Percentiles rank a stretch among this genome's conserved stretches.
phyloP scores from a whole-genome alignment of 139 green algal genomes.

The Chlamydomonas sp. region DNA sequence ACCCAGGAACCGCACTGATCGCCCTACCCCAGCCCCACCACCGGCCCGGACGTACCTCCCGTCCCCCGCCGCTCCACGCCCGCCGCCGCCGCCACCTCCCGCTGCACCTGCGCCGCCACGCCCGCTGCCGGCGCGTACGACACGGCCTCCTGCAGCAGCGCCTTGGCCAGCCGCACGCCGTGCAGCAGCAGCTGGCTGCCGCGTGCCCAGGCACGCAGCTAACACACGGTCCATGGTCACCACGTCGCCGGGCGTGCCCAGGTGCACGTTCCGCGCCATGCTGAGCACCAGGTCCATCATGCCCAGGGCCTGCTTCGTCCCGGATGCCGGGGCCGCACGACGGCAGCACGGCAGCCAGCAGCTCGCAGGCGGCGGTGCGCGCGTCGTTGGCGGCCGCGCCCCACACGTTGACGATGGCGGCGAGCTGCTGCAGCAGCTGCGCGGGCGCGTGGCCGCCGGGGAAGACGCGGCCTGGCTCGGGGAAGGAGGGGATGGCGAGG shows the following conservation, averaged over 20 bases:
- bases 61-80: slow-evolving; percentile 12
- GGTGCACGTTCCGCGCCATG: slow-evolving; percentile 13
- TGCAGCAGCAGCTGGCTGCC: slow-evolving; percentile 33
- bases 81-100: neutral
- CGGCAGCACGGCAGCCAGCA: slow-evolving; percentile 14
- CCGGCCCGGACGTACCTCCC: slow-evolving; percentile 1
- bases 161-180: slow-evolving; percentile 17
- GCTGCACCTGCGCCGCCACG: neutral
- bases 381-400: neutral
- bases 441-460: slow-evolving; percentile 23
- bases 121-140: neutral
- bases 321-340: slow-evolving; percentile 15
- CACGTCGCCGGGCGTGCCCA: slow-evolving; percentile 25
- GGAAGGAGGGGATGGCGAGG: slow-evolving; percentile 7
- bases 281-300: slow-evolving; percentile 36
- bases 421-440: slow-evolving; percentile 33
- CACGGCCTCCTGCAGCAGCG: neutral
- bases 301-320: slow-evolving; percentile 38
- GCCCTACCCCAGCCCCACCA: neutral
- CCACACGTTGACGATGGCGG: slow-evolving; percentile 17
- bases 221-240: slow-evolving; percentile 12
- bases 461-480: slow-evolving; percentile 25
- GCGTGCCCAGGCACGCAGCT: neutral
- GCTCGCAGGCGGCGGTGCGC: neutral
- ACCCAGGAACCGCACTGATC: neutral